Evolutionary conservation across 192 early-diverging fungal genomes (phyloP), one percentile per base, ranked within the genome.

Genomic region (Backusella mclennaniae): DNA sequence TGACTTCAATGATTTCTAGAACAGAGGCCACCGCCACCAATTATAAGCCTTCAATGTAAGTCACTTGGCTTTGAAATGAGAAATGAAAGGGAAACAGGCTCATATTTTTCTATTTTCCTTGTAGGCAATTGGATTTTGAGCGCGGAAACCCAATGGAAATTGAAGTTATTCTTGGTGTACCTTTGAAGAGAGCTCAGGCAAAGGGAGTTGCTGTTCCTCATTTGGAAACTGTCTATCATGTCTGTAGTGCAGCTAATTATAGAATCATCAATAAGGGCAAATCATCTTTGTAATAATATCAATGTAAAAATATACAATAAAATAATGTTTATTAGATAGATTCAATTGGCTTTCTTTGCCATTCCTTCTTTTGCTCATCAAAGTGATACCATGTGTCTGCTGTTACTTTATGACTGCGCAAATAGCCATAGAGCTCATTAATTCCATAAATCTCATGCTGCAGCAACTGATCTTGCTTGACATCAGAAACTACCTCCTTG

Each of bases 21-120:
- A 86, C 84, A 44, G 72, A 36, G 2, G 21, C 66, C 1, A 75
- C 85, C 33, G 85, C 84, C 31, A 41, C 29, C 11, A 81, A 80
- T 23, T 86, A 86, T 71, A 88, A 86, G 76, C 80, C 87, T 36
- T 78, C 76, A 56, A 82, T 82, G 80, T 75, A 82, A 76, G 67
- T 49, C 7, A 23, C 44, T 52, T 69, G 3, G 29, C 4, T 56
- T 56, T 56, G 33, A 33, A 3, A 33, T 56, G n/a, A 29, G 12
- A 56, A 59, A 4, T 4, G 3, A 63, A 23, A 26, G 9, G 8
- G 73, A 23, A 19, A 19, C 0, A n/a, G 6, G 15, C 41, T 31
- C 63, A 67, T 74, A 17, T 33, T 44, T 39, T 42, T 44, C 42
- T 26, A 29, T 14, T 11, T 71, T 53, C 39, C 7, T n/a, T 15